Percentiles rank a stretch among this genome's conserved stretches.
phyloP scores from a whole-genome alignment of 2,329 filamentous ascomycete species.

The Esteya vermicola region DNA sequence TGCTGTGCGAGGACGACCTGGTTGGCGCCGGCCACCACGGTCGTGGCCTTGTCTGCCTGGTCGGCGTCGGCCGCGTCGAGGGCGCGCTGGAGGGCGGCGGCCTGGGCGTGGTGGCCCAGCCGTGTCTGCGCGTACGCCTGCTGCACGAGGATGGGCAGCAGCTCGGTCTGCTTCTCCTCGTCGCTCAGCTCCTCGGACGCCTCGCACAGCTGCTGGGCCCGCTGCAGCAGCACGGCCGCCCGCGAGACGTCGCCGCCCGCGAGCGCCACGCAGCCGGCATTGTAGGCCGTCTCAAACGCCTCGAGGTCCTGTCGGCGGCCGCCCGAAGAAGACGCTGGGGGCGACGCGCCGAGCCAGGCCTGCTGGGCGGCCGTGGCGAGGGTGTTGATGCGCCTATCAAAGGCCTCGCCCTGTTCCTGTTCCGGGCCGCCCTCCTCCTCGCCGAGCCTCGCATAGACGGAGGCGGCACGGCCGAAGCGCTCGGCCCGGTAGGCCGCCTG shows the following conservation, averaged over 20 bases:
- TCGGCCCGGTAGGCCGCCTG: constrained; percentile 62
- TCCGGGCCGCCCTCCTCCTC: constrained; percentile 24
- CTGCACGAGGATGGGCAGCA: constrained; percentile 63
- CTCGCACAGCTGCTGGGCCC: constrained; percentile 57
- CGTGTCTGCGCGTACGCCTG: constrained; percentile 58
- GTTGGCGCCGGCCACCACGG: constrained; percentile 55
- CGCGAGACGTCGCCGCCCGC: constrained; percentile 52
- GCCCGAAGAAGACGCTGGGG: constrained; percentile 27
- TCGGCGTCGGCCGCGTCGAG: constrained; percentile 53
- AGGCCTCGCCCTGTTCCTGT: constrained; percentile 48
- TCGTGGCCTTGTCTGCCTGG: constrained; percentile 40
- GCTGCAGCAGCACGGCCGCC: constrained; percentile 52
- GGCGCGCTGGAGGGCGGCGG: constrained; percentile 45
- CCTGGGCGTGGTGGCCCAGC: constrained; percentile 52
- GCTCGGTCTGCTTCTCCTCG: constrained; percentile 60
- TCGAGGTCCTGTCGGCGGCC: constrained; percentile 48
- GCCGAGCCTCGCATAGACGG: constrained; percentile 47
- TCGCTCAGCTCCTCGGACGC: constrained; percentile 58
- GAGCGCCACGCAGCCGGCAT: constrained; percentile 60
- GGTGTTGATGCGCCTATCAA: constrained; percentile 65
- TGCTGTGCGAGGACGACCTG: constrained; percentile 15
- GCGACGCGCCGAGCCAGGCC: constrained; percentile 48
- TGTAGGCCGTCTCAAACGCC: constrained; percentile 71
- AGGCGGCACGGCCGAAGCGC: constrained; percentile 51
- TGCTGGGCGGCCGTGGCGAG: constrained; percentile 59